Evolutionary conservation across 1,284 basidiomycete genomes (phyloP), one percentile per base, ranked within the genome.

Genomic region (Entoloma clypeatum): DNA sequence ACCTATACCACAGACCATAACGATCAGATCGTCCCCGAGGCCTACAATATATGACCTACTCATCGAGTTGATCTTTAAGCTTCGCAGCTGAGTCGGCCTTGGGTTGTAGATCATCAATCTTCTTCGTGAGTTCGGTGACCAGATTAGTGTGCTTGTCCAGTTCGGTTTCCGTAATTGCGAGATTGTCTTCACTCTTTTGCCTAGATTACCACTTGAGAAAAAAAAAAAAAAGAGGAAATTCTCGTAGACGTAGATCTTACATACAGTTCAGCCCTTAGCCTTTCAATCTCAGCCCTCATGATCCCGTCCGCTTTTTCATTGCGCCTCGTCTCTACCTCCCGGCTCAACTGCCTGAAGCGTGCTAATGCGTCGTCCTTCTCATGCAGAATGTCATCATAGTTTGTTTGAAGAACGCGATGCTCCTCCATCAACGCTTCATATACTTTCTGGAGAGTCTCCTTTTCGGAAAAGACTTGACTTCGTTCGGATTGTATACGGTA

Each of bases 41-140:
- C n/a, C n/a, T n/a, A n/a, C n/a, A 22, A 30, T 26, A 33, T 14
- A 3, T 45, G 40, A 65, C 82, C 51, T 62, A 92, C 86, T 98
- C 95, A 57, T 99, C 95, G 1, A 97, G 72, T 63, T 96, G 86
- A 57, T 98, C 95, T 58, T 92, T 94, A 44, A 98, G 71, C 50
- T 77, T 79, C 4, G 68, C 73, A 1, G 84, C 83, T 53, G 92
- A 81, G 47, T 87, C 85, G 0, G 91, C 91, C 53, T 78, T 74
- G 3, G 59, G 65, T 56, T 87, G 83, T n/a, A 96, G 69, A 29
- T 97, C 92, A 30, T 92, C 91, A 7, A 87, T 75, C 57, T 79
- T 84, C 51, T 77, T 77, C 6, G 80, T 88, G 45, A 94, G 65
- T 18, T 92, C 90, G 1, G 77, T 73, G 5, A 88, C 75, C 2